Conservation (phyloP, 768 basidiomycete genomes). For the Pholiota molesta region DNA sequence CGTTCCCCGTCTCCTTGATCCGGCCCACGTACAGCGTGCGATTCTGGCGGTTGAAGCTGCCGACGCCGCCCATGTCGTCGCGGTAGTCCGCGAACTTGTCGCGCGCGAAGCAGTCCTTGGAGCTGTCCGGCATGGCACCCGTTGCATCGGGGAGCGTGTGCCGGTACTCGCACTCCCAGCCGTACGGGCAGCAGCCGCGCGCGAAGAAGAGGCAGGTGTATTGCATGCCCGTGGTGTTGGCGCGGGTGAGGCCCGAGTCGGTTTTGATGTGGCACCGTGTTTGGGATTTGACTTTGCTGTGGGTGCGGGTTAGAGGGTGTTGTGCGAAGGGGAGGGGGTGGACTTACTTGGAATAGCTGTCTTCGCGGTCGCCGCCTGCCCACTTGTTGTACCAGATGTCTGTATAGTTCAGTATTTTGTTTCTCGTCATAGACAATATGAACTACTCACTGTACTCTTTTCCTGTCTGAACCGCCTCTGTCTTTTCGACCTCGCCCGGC, state of each 20-base stretch:
- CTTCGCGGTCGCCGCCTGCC: slow-evolving; percentile 99
- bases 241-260: slow-evolving; percentile 93
- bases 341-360: slow-evolving; percentile 89
- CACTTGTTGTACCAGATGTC: slow-evolving; percentile 99
- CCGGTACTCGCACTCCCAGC: slow-evolving; percentile 97
- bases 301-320: slow-evolving; percentile 5
- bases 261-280: slow-evolving; percentile 87
- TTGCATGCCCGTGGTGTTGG: slow-evolving; percentile 90
- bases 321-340: neutral
- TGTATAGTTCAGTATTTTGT: slow-evolving; percentile 26
- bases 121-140: slow-evolving; percentile 79
- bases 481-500: slow-evolving; percentile 87
- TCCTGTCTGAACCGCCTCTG: slow-evolving; percentile 86
- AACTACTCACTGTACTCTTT: slow-evolving; percentile 97
- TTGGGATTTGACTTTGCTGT: slow-evolving; percentile 91
- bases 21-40: slow-evolving; percentile 93
- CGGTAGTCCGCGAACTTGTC: slow-evolving; percentile 98
- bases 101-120: slow-evolving; percentile 95
- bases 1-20: slow-evolving; percentile 89
- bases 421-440: neutral
- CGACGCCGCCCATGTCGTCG: slow-evolving; percentile 99
- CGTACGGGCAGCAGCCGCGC: slow-evolving; percentile 96
- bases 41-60: slow-evolving; percentile 93
- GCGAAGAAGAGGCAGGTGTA: slow-evolving; percentile 96
- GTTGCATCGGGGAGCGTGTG: slow-evolving; percentile 82